Evolutionary conservation across 78 protist species (phyloP), one percentile per base, ranked within the genome.

Genomic region (Dictyostelium purpureum): DNA sequence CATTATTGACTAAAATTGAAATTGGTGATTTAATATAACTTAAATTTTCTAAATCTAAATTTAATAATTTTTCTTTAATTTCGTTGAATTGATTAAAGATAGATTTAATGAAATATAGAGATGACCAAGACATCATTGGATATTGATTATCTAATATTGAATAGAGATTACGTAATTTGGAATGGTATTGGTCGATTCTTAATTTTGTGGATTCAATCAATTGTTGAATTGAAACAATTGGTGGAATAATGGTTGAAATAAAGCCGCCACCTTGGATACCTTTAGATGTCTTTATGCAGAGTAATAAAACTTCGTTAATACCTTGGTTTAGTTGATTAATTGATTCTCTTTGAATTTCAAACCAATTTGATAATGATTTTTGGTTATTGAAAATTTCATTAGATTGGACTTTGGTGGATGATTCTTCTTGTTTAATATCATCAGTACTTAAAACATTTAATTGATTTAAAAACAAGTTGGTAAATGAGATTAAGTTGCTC

Each of bases 111-210:
- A 73, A 73, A 21, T 40, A 11, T 19, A 73, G 14, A n/a, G 63
- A 45, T 47, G 79, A 40, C 47, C 52, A 40, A 40, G 47, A 40
- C 76, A 69, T 40, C 56, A 69, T 35, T 40, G 76, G 76, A 69
- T 69, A 42, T 69, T 42, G 47, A 69, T 42, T 42, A 69, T 42
- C 45, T 1, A 69, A 26, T 10, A 51, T 33, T 18, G 47, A n/a
- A 38, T 31, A 75, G 9, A 75, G 66, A 21, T 47, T 33, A 43
- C 81, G 54, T 43, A 75, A 75, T 75, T 51, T 47, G 19, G 67
- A 51, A 51, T 75, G 81, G 33, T 75, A 38, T 47, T 75, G 16
- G 28, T 75, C 81, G 6, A 75, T 51, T 35, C 16, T 16, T 0
- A 11, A 51, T 51, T 75, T 75, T 18, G 33, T 38, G 4, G 31